phyloP scores from a whole-genome alignment of 805 yeast species.

The Ogataea salicorniae region DNA sequence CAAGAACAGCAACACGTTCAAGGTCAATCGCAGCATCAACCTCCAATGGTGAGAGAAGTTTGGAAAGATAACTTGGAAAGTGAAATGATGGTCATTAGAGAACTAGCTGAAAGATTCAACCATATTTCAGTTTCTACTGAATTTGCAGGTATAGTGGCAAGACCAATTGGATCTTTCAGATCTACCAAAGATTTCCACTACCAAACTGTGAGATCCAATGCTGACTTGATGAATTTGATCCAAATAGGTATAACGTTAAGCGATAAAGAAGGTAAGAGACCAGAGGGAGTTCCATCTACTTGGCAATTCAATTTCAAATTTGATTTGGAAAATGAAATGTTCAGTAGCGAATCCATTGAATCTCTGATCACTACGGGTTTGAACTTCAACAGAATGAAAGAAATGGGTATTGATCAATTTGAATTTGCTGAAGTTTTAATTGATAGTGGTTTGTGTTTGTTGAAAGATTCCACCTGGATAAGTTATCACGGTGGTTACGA shows the following conservation, averaged over 20 bases:
- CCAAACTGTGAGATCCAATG: conserved; percentile 88
- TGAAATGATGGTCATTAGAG: conserved; percentile 60
- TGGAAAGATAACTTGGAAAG: conserved; percentile 66
- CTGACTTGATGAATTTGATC: conserved; percentile 78
- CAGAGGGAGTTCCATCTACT: conserved; percentile 63
- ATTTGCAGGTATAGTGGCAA: conserved; percentile 91
- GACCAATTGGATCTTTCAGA: conserved; percentile 92
- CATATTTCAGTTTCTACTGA: conserved; percentile 77
- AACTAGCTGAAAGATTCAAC: conserved; percentile 51
- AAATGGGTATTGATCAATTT: conserved; percentile 70
- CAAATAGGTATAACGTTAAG: conserved; percentile 80
- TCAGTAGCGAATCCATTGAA: conserved; percentile 77
- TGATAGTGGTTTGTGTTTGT: conserved; percentile 79
- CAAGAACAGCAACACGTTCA: conserved; percentile 12
- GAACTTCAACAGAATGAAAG: conserved; percentile 69
- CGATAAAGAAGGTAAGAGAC: conserved; percentile 64
- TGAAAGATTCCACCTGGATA: conserved; percentile 73
- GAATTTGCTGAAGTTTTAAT: conserved; percentile 81
- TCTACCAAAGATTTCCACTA: conserved; percentile 91
- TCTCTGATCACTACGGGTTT: conserved; percentile 77
- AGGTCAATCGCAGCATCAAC: conserved; percentile 10
- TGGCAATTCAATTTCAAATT: conserved; percentile 96
- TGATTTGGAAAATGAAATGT: conserved; percentile 76
- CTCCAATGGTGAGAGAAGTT: conserved; percentile 60
- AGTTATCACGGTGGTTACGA: conserved; percentile 94